Evolutionary conservation across 2,329 filamentous ascomycete species (phyloP), one percentile per base, ranked within the genome.

Genomic region (Cladobotryum protrusum): DNA sequence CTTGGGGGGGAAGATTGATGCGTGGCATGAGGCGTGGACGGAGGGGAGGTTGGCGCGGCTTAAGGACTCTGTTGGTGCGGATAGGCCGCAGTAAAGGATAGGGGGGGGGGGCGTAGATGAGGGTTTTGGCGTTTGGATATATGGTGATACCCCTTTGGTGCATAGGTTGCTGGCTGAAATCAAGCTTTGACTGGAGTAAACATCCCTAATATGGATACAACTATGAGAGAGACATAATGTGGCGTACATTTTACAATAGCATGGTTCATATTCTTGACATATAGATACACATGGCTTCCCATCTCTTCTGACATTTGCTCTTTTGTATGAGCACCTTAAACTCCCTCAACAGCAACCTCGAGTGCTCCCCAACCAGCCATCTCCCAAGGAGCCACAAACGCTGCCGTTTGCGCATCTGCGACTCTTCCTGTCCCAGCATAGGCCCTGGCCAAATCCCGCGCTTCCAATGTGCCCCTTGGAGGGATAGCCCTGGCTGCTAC

Each of bases 1-100:
- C 2, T 68, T 96, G n/a, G 93, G 93, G 2, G 93, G 93, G 0
- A 95, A 88, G 70, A 78, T 97, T 41, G 90, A 96, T 48, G 74
- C 73, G 0, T 81, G 90, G 75, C 88, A 97, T 62, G 84, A 81
- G 62, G 75, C 75, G 7, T 97, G 92, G 92, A 75, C 76, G 43
- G 81, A 83, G 13, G 82, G 81, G 2, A 77, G 87, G 55, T 83
- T 96, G 65, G 77, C 75, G 44, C 78, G 81, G 55, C 66, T 97
- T 52, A 83, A 81, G 62, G 77, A 79, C 45, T 78, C 75, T 12
- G 78, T 84, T 15, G 72, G 74, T 17, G 64, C 60, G 36, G 63
- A 64, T 33, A 29, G 56, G 34, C 40, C 53, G 12, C 33, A 20
- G 32, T 52, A 37, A 52, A 9, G 19, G 14, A 19, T n/a, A 50